Evolutionary conservation across 768 basidiomycete species (phyloP).

Genomic region (Paxillus involutus): DNA sequence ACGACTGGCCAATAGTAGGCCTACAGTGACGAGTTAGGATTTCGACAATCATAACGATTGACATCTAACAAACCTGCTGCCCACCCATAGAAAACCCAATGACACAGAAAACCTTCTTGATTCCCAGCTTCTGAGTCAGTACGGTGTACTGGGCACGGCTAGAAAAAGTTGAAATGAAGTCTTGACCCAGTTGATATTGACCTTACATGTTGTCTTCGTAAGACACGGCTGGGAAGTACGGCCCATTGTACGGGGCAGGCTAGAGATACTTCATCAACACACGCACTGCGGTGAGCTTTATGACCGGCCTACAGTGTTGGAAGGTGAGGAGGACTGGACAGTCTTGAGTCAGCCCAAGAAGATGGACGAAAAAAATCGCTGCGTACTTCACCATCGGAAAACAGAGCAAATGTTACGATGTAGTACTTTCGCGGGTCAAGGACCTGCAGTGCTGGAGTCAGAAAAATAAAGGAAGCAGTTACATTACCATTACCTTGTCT

Average conservation of each 20-base stretch:
- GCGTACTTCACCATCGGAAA: slow-evolving; percentile 58
- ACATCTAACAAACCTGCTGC: slow-evolving; percentile 36
- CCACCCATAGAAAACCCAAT: slow-evolving; percentile 63
- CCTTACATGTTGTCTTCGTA: slow-evolving; percentile 59
- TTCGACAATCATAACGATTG: neutral
- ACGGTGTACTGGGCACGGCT: slow-evolving; percentile 57
- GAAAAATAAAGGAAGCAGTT: neutral
- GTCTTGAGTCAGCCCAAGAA: neutral
- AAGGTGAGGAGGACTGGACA: slow-evolving; percentile 56
- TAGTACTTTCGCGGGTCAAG: slow-evolving; percentile 52
- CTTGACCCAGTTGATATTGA: neutral
- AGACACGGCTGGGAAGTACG: slow-evolving; percentile 55
- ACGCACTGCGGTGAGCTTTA: neutral
- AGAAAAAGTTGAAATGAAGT: neutral
- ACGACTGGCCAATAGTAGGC: slow-evolving; percentile 58
- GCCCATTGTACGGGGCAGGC: slow-evolving; percentile 57
- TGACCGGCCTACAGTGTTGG: slow-evolving; percentile 38
- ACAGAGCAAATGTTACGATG: slow-evolving; percentile 56
- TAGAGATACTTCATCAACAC: slow-evolving; percentile 18
- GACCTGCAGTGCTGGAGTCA: slow-evolving; percentile 29
- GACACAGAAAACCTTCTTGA: slow-evolving; percentile 45
- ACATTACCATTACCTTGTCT: slow-evolving; percentile 39
- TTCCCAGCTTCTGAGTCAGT: slow-evolving; percentile 43
- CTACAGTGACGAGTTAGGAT: slow-evolving; percentile 23
- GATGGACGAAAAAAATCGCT: neutral